Base-by-base conservation (phyloP, 2,329 filamentous ascomycete genomes). In the Colletotrichum liaoningense region DNA sequence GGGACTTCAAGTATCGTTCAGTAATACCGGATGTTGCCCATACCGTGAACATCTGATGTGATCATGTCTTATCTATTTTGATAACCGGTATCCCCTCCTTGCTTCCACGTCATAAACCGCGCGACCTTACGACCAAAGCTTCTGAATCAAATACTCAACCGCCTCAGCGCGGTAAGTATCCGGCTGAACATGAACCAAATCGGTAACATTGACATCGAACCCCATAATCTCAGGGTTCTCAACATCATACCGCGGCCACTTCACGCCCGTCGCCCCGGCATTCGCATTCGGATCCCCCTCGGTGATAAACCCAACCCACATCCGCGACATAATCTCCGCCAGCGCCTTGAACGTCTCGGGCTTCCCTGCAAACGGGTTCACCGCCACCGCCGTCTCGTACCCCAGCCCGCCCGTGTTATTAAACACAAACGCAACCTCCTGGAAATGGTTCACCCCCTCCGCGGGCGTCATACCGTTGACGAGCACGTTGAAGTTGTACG, bases 231-330 rank as follows among this genome's bases (percentile, higher is more conserved):
- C 67, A 1, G 86, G 85, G 22, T 81, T 75, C 4, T 79, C 77
- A 3, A 81, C 71, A 1, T 79, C 81, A 77, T 89, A 89, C 16
- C 78, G 74, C 5, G 86, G 85, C 87, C 87, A 89, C 33, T 52
- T 22, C 16, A 58, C 58, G 28, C 59, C 42, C 26, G 62, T 63
- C 24, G 24, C 58, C 38, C 57, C 75, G 58, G 49, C 68, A 28
- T 63, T 56, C 60, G n/a, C 38, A 72, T 86, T 88, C 26, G 88
- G 88, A 77, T 88, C 81, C 24, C 84, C 78, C 57, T 80, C 81
- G 62, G 84, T 80, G 63, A 88, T 83, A 74, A 89, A 90, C 4
- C 81, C 82, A 28, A 86, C 84, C 88, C 88, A 90, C 82, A 86
- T 86, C 63, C 82, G 80, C 59, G 83, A 83, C 85, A 90, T 89